Conservation (phyloP, 345 rosid genomes). For the Rhizophora apiculata region DNA sequence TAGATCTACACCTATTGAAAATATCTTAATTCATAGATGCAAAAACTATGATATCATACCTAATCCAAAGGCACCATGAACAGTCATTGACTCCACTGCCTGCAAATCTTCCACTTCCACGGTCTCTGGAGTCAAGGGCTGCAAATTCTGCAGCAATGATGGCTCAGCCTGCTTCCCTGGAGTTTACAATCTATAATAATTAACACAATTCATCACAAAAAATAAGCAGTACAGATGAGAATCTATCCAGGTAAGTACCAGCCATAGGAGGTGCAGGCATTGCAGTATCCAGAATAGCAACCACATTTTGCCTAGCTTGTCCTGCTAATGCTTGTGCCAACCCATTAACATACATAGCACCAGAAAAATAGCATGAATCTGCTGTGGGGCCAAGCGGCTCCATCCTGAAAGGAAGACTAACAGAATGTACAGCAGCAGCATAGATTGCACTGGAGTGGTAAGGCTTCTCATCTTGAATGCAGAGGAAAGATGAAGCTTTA, state of each 20-base stretch:
- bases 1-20: neutral
- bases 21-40: neutral
- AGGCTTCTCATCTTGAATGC: slow-evolving; percentile 62
- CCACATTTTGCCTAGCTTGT: slow-evolving; percentile 67
- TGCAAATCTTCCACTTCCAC: slow-evolving; percentile 60
- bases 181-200: slow-evolving; percentile 9
- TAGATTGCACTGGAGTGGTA: slow-evolving; percentile 79
- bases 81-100: slow-evolving; percentile 57
- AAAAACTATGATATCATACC: slow-evolving; percentile 32
- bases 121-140: slow-evolving; percentile 67
- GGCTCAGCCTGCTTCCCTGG: slow-evolving; percentile 46
- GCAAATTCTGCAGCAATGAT: slow-evolving; percentile 44
- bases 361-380: slow-evolving; percentile 45
- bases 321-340: slow-evolving; percentile 55
- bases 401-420: slow-evolving; percentile 69
- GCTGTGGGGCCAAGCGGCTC: slow-evolving; percentile 44
- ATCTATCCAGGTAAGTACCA: slow-evolving; percentile 30
- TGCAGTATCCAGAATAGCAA: slow-evolving; percentile 61
- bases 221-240: neutral
- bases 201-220: slow-evolving; percentile 3
- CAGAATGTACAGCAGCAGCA: slow-evolving; percentile 80
- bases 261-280: slow-evolving; percentile 68
- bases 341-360: slow-evolving; percentile 54
- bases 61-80: slow-evolving; percentile 67
- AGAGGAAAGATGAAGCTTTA: slow-evolving; percentile 56